These are phyloP conservation scores for Myriosclerotinia curreyana DNA, from an alignment of 2,329 filamentous ascomycete species.

Conservation along the genomic window DNA sequence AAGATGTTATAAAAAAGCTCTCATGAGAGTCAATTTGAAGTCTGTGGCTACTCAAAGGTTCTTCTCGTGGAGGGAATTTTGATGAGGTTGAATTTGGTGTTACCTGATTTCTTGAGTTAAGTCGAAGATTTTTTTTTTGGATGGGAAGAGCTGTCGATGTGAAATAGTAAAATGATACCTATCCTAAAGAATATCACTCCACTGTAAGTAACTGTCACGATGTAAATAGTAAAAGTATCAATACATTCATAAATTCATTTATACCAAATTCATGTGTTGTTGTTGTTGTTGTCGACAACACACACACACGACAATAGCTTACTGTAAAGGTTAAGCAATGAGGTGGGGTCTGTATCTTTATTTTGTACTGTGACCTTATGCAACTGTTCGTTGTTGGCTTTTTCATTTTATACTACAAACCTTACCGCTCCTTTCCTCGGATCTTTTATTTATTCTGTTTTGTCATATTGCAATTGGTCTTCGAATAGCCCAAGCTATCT, in stretches of 20 bases:
- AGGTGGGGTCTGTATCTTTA: background rate
- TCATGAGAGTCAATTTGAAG: background rate
- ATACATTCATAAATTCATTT: too few species aligned
- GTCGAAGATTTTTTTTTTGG: background rate
- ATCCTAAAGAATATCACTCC: too few species aligned
- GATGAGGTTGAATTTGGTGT: background rate
- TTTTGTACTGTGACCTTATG: background rate
- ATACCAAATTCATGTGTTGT: background rate
- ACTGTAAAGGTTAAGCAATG: background rate
- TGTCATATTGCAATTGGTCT: background rate
- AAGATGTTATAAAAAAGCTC: background rate
- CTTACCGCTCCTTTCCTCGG: background rate
- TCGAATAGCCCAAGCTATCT: background rate
- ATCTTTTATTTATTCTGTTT: background rate
- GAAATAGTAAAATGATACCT: background rate
- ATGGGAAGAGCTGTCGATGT: background rate
- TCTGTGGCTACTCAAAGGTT: too few species aligned
- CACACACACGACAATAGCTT: background rate
- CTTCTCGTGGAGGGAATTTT: background rate
- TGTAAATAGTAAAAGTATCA: too few species aligned
- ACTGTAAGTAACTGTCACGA: too few species aligned
- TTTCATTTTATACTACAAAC: background rate
- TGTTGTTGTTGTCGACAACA: too few species aligned
- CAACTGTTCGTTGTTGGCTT: background rate
- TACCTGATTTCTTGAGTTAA: too few species aligned